Evolutionary conservation across 2,329 filamentous ascomycete genomes (phyloP), one percentile per base, ranked within the genome.

Genomic region (Dactylonectria macrodidyma): DNA sequence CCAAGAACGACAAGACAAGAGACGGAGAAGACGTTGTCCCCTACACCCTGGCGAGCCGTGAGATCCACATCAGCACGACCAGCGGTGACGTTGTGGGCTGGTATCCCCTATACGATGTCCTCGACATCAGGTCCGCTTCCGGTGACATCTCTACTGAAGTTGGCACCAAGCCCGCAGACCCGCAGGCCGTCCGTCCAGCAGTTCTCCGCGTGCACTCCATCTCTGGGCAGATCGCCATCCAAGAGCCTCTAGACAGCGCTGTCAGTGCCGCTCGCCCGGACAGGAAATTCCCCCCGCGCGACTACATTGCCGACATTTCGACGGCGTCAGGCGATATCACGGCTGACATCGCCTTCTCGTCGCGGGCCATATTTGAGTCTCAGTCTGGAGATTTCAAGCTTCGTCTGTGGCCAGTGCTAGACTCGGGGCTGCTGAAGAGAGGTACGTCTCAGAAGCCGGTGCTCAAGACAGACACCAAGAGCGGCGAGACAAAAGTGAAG

Each of bases 91-190:
- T 89, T 68, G 66, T 67, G 14, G 87, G 87, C 34, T 82, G 81
- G 75, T 88, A 85, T 79, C 85, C 87, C 1, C 78, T 89, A 1
- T 85, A 84, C 73, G 85, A 88, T 71, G 76, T 82, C 34, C 81
- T 89, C 12, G 77, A 79, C 19, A 75, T 88, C n/a, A 71, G 77
- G 19, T 82, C 84, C 8, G 78, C 79, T 0, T 85, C 86, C 0
- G 87, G 87, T 54, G 71, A 79, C 59, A 76, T 88, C 63, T 66
- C 66, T 16, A 78, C 81, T 3, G 79, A 78, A 38, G 77, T 89
- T 60, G 78, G 76, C 12, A 84, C 85, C 6, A 79, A 85, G 70
- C 75, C 78, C 0, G 81, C 72, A n/a, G 76, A 81, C 46, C 69
- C 77, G 8, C 70, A 78, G n/a, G 55, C 70, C 6, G 80, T 81